Conservation (phyloP, 148 eudicot species). For the Heliamphora exappendiculata region DNA sequence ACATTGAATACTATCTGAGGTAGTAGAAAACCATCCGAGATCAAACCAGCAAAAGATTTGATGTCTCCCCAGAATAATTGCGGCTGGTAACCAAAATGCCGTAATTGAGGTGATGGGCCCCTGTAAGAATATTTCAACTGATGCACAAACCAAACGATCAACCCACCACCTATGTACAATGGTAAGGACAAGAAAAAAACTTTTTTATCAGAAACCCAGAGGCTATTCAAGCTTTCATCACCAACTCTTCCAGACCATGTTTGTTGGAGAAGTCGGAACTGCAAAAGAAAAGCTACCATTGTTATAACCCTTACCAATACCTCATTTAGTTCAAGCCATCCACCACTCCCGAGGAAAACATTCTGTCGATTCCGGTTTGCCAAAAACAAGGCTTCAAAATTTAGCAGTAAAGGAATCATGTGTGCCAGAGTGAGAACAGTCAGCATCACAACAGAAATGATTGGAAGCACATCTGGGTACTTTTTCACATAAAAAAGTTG, state of each 20-base stretch:
- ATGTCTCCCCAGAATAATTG: slow-evolving; percentile 55
- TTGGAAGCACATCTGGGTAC: slow-evolving; percentile 55
- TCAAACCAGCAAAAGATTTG: slow-evolving; percentile 69
- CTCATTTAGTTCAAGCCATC: slow-evolving; percentile 90
- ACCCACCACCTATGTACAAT: slow-evolving; percentile 45
- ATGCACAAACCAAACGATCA: slow-evolving; percentile 57
- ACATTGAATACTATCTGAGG: slow-evolving; percentile 76
- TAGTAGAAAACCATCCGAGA: slow-evolving; percentile 65
- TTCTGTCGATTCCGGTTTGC: slow-evolving; percentile 38
- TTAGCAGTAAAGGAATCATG: slow-evolving; percentile 69
- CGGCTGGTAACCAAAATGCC: slow-evolving; percentile 6
- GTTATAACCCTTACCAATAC: slow-evolving; percentile 78
- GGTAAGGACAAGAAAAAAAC: slow-evolving; percentile 52
- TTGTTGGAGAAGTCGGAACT: slow-evolving; percentile 72
- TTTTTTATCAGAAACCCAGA: slow-evolving; percentile 62
- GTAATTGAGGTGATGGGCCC: not conserved
- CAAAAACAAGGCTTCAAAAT: slow-evolving; percentile 76
- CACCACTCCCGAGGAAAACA: slow-evolving; percentile 52
- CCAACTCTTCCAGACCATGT: slow-evolving; percentile 65
- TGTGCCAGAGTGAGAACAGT: slow-evolving; percentile 60
- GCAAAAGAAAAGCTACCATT: slow-evolving; percentile 83
- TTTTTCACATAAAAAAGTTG: slow-evolving; percentile 69
- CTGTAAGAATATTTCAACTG: slow-evolving; percentile 29
- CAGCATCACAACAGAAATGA: slow-evolving; percentile 69
- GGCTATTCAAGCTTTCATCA: slow-evolving; percentile 27